Evolutionary conservation across 306 rosid species (phyloP).

Genomic region (Quercus engelmannii): DNA sequence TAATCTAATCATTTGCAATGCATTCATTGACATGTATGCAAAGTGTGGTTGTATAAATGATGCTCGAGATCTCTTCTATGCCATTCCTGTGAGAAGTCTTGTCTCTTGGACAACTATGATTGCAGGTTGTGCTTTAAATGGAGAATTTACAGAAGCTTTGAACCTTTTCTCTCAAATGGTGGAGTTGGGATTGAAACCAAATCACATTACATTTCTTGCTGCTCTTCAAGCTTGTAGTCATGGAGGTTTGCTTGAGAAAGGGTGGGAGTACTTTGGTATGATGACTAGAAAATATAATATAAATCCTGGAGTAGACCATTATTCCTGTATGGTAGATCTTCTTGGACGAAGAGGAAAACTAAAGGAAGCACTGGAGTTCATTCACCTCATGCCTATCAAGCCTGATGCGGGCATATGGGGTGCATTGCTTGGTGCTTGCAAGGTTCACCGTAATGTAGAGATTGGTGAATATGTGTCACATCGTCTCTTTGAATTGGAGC

Average conservation of each 20-base stretch:
- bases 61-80: slow-evolving; percentile 45
- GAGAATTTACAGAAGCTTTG: slow-evolving; percentile 57
- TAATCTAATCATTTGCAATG: slow-evolving; percentile 52
- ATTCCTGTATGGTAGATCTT: slow-evolving; percentile 63
- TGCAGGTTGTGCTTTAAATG: slow-evolving; percentile 62
- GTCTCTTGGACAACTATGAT: slow-evolving; percentile 76
- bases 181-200: slow-evolving; percentile 49
- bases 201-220: slow-evolving; percentile 62
- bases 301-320: slow-evolving; percentile 59
- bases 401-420: slow-evolving; percentile 71
- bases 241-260: slow-evolving; percentile 66
- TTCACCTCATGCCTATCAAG: slow-evolving; percentile 46
- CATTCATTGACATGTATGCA: slow-evolving; percentile 72
- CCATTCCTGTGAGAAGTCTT: slow-evolving; percentile 41
- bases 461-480: slow-evolving; percentile 41
- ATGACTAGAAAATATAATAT: slow-evolving; percentile 42
- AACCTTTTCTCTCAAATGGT: slow-evolving; percentile 43
- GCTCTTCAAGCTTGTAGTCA: slow-evolving; percentile 76
- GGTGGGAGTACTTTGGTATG: slow-evolving; percentile 44
- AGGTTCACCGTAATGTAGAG: slow-evolving; percentile 44
- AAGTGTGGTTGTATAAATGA: slow-evolving; percentile 56
- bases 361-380: slow-evolving; percentile 54
- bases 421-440: slow-evolving; percentile 63
- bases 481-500: slow-evolving; percentile 47
- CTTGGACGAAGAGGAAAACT: slow-evolving; percentile 56